Evolutionary conservation across 352 stramenopile genomes (phyloP).

Genomic region (Aphanomyces euteiches): DNA sequence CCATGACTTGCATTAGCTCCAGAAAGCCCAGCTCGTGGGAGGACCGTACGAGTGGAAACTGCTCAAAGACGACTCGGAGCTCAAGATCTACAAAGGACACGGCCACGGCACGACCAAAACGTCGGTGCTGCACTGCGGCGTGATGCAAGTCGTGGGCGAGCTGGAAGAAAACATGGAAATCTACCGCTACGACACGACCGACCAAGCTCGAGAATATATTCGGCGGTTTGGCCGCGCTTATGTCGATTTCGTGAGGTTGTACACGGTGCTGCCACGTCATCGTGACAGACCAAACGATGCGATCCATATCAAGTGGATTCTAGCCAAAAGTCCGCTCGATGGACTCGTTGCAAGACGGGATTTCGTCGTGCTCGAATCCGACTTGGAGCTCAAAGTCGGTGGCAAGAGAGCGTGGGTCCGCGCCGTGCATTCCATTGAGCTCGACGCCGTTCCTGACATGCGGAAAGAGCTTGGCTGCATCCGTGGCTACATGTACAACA

Average conservation of each 20-base stretch:
- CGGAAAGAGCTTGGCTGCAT: too few relatives aligned
- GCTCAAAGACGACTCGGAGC: neutral
- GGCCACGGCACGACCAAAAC: neutral
- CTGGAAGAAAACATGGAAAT: constrained; percentile 2
- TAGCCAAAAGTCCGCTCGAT: neutral
- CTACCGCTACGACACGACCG: neutral
- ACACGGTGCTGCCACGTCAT: neutral
- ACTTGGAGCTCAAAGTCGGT: neutral
- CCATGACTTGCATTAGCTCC: too few relatives aligned
- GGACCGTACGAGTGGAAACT: neutral
- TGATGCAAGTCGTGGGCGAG: neutral
- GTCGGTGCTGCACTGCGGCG: neutral
- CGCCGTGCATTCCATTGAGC: too few relatives aligned
- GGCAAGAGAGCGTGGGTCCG: too few relatives aligned
- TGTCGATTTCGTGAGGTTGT: neutral
- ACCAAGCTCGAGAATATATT: neutral
- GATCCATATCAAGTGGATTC: neutral
- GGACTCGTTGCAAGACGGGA: neutral
- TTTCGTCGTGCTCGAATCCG: neutral
- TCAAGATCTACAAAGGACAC: constrained; percentile 7
- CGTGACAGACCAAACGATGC: neutral
- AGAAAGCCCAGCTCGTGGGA: too few relatives aligned
- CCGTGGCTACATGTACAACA: too few relatives aligned
- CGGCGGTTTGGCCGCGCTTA: neutral
- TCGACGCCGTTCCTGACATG: too few relatives aligned